These are phyloP conservation scores for Nannizzia gypsea DNA, from an alignment of 2,329 filamentous ascomycete genomes.

Conservation along the genomic window DNA sequence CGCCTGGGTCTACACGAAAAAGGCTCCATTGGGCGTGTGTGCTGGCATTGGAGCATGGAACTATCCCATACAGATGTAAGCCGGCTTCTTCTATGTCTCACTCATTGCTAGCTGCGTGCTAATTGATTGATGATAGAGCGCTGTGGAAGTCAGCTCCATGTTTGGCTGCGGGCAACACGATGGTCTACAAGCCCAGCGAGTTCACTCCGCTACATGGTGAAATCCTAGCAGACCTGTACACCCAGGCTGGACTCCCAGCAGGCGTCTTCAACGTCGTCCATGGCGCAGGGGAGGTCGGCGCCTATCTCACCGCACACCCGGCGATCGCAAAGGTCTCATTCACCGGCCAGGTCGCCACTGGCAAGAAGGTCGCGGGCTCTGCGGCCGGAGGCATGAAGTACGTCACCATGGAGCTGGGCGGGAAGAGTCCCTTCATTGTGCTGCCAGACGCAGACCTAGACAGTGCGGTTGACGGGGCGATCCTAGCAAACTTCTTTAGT, in stretches of 20 bases:
- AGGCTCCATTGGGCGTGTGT: slow-evolving; percentile 71
- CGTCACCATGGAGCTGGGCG: slow-evolving; percentile 83
- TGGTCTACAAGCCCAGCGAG: slow-evolving; percentile 86
- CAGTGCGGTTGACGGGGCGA: slow-evolving; percentile 73
- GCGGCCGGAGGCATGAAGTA: slow-evolving; percentile 76
- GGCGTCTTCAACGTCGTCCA: slow-evolving; percentile 84
- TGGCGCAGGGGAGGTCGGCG: slow-evolving; percentile 65
- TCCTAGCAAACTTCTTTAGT: slow-evolving; percentile 91
- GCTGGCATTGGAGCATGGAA: slow-evolving; percentile 86
- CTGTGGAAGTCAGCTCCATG: slow-evolving; percentile 83
- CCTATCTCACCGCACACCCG: slow-evolving; percentile 59
- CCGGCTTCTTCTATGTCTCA: neutral
- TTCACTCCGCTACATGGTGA: slow-evolving; percentile 74
- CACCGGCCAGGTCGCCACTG: slow-evolving; percentile 75
- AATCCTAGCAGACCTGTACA: slow-evolving; percentile 62
- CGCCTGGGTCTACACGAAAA: slow-evolving; percentile 72
- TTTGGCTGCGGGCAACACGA: slow-evolving; percentile 73
- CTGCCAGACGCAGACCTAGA: slow-evolving; percentile 69
- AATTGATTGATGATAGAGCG: slow-evolving; percentile 35
- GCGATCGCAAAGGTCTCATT: slow-evolving; percentile 76
- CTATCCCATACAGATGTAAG: slow-evolving; percentile 71
- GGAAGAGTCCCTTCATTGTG: slow-evolving; percentile 70
- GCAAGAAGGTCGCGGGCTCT: slow-evolving; percentile 64
- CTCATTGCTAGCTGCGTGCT: neutral
- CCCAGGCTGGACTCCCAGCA: slow-evolving; percentile 64